Conservation (phyloP, 768 basidiomycete genomes). For the Mycena vitilis region DNA sequence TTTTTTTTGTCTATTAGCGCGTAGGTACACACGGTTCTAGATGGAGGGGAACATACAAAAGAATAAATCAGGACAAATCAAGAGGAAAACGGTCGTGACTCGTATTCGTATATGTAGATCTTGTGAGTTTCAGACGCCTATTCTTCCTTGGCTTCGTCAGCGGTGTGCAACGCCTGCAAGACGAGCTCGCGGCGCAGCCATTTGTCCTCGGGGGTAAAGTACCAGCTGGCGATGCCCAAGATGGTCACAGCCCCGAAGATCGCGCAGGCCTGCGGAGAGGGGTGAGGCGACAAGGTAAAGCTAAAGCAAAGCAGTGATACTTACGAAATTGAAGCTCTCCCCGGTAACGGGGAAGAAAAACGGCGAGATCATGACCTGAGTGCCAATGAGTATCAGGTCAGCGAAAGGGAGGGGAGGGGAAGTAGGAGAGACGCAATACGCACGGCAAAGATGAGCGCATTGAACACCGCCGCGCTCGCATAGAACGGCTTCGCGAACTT, state of each 20-base stretch:
- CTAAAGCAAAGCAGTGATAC: too few relatives aligned
- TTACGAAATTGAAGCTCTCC: too few relatives aligned
- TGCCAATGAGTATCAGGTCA: too few relatives aligned
- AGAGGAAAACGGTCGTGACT: background rate
- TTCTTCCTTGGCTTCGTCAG: conserved; percentile 28
- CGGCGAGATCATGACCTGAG: too few relatives aligned
- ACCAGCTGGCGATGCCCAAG: conserved; percentile 83
- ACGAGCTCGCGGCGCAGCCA: conserved; percentile 82
- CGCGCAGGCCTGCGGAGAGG: conserved; percentile 66
- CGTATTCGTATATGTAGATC: too few relatives aligned
- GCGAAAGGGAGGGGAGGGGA: too few relatives aligned
- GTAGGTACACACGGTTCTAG: background rate
- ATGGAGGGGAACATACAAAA: background rate
- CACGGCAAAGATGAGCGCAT: conserved; percentile 75
- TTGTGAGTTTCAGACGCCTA: too few relatives aligned
- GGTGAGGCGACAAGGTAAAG: conserved; percentile 11
- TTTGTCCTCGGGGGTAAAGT: conserved; percentile 79
- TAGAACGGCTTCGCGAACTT: conserved; percentile 77
- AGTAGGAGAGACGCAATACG: conserved; percentile 50
- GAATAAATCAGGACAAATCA: background rate
- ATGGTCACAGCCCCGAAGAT: conserved; percentile 85
- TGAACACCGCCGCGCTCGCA: conserved; percentile 74
- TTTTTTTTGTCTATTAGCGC: background rate
- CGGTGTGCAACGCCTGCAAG: conserved; percentile 57
- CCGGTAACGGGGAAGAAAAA: too few relatives aligned